A percentile compares a stretch with the other conserved stretches of the same genome.
Evolutionary conservation across 1,284 basidiomycete genomes (phyloP).

Genomic region (Exsudoporus floridanus): DNA sequence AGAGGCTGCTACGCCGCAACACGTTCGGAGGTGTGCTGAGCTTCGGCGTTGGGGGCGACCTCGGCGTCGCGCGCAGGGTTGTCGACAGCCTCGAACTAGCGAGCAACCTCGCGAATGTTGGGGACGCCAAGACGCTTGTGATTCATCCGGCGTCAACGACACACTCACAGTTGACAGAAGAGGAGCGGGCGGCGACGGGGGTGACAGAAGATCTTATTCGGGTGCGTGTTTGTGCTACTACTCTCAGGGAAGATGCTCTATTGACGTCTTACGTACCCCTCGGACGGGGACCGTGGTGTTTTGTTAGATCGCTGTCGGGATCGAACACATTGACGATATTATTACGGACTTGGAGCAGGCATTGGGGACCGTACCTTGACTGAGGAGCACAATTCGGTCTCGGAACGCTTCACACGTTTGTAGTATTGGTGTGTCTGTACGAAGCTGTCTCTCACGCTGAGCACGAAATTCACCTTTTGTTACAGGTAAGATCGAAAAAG

Average conservation of each 20-base stretch:
- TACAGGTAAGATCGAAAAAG: no score
- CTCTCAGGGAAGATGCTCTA: not conserved
- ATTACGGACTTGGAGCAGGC: constrained; percentile 71
- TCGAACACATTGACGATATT: constrained; percentile 81
- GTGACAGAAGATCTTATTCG: constrained; percentile 80
- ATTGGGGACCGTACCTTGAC: not conserved
- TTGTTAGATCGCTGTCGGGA: constrained; percentile 52
- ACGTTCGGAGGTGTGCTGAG: constrained; percentile 75
- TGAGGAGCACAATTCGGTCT: no score
- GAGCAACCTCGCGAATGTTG: constrained; percentile 72
- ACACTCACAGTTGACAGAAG: constrained; percentile 70
- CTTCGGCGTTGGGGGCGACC: constrained; percentile 76
- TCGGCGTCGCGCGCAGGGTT: constrained; percentile 57
- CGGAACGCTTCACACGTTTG: no score
- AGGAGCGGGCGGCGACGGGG: constrained; percentile 68
- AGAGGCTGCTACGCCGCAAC: constrained; percentile 54
- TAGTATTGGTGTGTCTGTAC: no score
- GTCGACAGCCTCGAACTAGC: constrained; percentile 76
- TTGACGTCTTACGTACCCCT: not conserved
- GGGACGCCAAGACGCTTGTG: constrained; percentile 72
- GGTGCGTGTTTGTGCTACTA: constrained; percentile 41
- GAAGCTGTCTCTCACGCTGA: no score
- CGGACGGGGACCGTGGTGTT: constrained; percentile 15
- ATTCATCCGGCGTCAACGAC: constrained; percentile 86
- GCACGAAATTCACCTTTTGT: no score